Base-by-base conservation (phyloP, 805 yeast species). In the Ogataea philodendri region DNA sequence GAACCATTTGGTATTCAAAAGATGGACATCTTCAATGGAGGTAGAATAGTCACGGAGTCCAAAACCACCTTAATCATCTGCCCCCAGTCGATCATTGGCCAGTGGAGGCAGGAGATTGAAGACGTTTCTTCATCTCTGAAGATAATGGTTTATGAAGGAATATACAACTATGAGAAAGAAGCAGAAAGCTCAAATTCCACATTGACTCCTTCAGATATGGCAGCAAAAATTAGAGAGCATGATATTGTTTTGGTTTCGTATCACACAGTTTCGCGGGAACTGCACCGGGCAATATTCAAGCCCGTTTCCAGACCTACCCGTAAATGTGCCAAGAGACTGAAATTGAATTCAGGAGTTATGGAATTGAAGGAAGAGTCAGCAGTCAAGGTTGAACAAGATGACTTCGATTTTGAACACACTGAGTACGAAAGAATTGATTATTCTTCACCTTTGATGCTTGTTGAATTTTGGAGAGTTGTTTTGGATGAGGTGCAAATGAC, bases 401-500 rank as follows among this genome's bases (percentile, higher is more conserved):
- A 59, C 10, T 49, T 52, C 24, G 55, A 64, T 28, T 14, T 19
- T 7, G 39, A 31, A 19, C 51, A 41, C 34, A 49, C 31, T 14
- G 42, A 36, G 5, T 54, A 58, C 33, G 54, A 57, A 25, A 40
- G 66, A 21, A 62, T 63, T 37, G 83, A 80, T 48, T 80, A 81
- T 51, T 78, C 86, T 2, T 86, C 96, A 0, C 96, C 97, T 0
- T 63, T 93, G 15, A 82, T 87, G 60, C 63, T 83, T 27, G 60
- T 84, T 8, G 87, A 90, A 48, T 93, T 90, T 59, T 86, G 94
- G 87, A 68, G 98, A 36, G 84, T 93, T 2, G 74, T 90, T 0
- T 62, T 93, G 23, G 98, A 93, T 63, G 98, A 93, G 57, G 97
- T 86, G 1, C 98, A 93, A 60, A 84, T 89, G 89, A 83, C 93